Base-by-base conservation (phyloP, 2,329 filamentous ascomycete genomes). In the Lachnellula suecica region DNA sequence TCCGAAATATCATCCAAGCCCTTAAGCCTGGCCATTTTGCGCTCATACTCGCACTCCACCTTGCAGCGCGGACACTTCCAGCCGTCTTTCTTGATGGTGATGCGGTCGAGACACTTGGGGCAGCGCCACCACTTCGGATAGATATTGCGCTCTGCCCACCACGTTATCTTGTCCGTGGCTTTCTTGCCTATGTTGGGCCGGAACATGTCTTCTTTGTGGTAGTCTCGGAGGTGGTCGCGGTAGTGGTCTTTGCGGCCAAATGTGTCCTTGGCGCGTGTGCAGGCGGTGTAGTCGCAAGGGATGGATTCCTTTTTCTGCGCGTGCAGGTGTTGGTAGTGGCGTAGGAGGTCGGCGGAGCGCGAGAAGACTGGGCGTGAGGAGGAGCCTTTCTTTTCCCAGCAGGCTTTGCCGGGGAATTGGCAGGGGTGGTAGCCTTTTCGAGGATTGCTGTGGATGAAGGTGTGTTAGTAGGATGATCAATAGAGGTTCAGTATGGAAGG, bases 231-330 rank as follows among this genome's bases (percentile, higher is more conserved):
- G 54, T 80, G 77, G 52, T 79, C 76, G 19, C 71, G 65, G 42
- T 74, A 69, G 59, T 79, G 77, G 53, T 80, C 77, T 46, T 72
- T 70, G 8, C 76, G 64, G 1, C 69, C 72, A 54, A 79, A 79
- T 0, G 74, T 70, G 15, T 64, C 58, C 1, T 53, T 47, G 0
- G 60, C 59, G 2, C 70, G 59, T 24, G 46, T 44, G 43, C 72
- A 73, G 10, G 55, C 61, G 2, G 46, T 44, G 20, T 62, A 63
- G 22, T 63, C 56, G 54, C 72, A 74, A 11, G 57, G 57, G 38
- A 66, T 63, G 15, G 52, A 54, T 10, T 59, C 40, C 19, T 58
- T 56, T 4, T 57, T 22, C 6, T 50, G 20, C 2, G 58, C 58
- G 42, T 72, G 70, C 1, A 69, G 63, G 25, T 65, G 60, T n/a